Evolutionary conservation across 2,329 filamentous ascomycete genomes (phyloP).

Genomic region (Aureobasidium uvarum): DNA sequence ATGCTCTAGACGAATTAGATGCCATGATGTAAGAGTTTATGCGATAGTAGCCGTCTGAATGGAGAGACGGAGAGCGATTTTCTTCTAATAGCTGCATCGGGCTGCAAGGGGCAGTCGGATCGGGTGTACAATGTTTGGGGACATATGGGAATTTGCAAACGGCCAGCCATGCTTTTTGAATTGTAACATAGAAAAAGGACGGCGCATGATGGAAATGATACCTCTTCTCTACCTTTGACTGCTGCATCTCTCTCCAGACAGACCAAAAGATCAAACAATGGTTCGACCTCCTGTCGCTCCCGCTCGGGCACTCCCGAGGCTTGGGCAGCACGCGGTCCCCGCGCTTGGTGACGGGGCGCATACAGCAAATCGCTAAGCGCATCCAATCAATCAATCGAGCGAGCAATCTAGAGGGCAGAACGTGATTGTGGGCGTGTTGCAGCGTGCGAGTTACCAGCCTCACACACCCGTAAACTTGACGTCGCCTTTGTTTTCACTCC

Average conservation of each 20-base stretch:
- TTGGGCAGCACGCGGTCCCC: background rate
- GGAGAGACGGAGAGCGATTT: background rate
- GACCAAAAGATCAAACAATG: background rate
- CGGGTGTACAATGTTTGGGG: conserved; percentile 3
- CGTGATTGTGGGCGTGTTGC: conserved; percentile 7
- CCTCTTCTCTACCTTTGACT: conserved; percentile 25
- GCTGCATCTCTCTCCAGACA: background rate
- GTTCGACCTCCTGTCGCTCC: background rate
- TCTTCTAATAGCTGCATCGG: conserved; percentile 7
- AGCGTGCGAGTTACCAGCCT: conserved; percentile 11
- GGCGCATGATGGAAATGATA: conserved; percentile 26
- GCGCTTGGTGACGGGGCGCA: conserved; percentile 12
- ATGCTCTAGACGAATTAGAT: conserved; percentile 49
- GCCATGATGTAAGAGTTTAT: conserved; percentile 16
- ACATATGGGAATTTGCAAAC: conserved; percentile 18
- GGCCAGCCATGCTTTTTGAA: conserved; percentile 17
- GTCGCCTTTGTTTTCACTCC: conserved; percentile 17
- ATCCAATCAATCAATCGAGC: conserved; percentile 17
- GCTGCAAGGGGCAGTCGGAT: conserved; percentile 13
- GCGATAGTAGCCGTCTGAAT: background rate
- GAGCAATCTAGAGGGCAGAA: conserved; percentile 20
- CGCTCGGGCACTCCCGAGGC: background rate
- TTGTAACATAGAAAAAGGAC: conserved; percentile 22
- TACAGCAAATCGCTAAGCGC: background rate
- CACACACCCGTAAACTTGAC: background rate